Percentiles rank a stretch among this genome's conserved stretches.
Conservation (phyloP, 805 yeast species). For the Teunomyces panamensis region DNA sequence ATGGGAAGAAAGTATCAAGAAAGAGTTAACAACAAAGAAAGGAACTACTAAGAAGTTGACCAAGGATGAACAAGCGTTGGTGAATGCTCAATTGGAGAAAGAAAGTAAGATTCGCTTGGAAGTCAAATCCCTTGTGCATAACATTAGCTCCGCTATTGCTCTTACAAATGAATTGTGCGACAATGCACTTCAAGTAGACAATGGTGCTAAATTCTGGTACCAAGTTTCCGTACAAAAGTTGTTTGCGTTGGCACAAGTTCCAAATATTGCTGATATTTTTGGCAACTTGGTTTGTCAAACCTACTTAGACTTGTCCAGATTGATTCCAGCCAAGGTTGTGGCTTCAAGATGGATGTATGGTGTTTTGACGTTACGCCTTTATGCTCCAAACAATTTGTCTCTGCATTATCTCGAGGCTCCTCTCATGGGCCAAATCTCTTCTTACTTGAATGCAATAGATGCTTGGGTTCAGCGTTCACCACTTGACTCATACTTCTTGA, state of each 20-base stretch:
- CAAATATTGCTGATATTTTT: slow-evolving; percentile 30
- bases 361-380: slow-evolving; percentile 62
- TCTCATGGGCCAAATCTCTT: slow-evolving; percentile 51
- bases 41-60: slow-evolving; percentile 54
- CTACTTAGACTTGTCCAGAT: slow-evolving; percentile 53
- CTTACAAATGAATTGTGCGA: slow-evolving; percentile 53
- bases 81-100: slow-evolving; percentile 58
- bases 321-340: slow-evolving; percentile 52
- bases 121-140: slow-evolving; percentile 36
- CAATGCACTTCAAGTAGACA: slow-evolving; percentile 52
- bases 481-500: slow-evolving; percentile 63
- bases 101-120: slow-evolving; percentile 57
- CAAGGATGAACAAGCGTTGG: slow-evolving; percentile 68
- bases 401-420: slow-evolving; percentile 49
- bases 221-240: slow-evolving; percentile 57
- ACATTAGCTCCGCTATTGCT: slow-evolving; percentile 48
- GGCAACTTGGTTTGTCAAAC: slow-evolving; percentile 46
- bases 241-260: slow-evolving; percentile 41
- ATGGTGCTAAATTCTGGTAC: slow-evolving; percentile 70
- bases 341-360: slow-evolving; percentile 56
- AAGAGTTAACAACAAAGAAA: slow-evolving; percentile 64
- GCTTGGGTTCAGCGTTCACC: slow-evolving; percentile 70
- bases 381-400: slow-evolving; percentile 45
- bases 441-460: slow-evolving; percentile 73
- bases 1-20: slow-evolving; percentile 86